Conservation (phyloP, 139 green algal genomes). For the Spirogloea muscicola region DNA sequence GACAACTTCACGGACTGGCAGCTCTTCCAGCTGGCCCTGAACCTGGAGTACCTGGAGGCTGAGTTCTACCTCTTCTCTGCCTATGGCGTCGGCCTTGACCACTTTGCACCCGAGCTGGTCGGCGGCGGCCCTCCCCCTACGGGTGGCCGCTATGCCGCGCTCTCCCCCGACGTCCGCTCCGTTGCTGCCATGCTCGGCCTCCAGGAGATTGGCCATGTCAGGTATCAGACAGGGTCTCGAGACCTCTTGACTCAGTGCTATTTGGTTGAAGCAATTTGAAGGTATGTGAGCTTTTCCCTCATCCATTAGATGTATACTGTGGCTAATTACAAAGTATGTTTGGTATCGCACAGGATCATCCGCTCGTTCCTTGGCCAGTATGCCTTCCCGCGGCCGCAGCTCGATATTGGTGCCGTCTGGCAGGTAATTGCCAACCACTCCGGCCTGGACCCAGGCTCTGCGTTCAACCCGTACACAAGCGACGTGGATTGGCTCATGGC, state of each 20-base stretch:
- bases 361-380: slow-evolving; percentile 2
- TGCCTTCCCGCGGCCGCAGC: not conserved
- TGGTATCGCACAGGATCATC: not conserved
- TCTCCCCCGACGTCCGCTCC: not conserved
- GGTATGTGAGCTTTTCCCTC: no score
- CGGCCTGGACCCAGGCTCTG: not conserved
- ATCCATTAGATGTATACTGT: no score
- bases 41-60: slow-evolving; percentile 13
- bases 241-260: not conserved
- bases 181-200: not conserved
- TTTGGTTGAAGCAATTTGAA: no score
- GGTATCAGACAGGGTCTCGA: no score
- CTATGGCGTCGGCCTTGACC: slow-evolving; percentile 3
- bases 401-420: not conserved
- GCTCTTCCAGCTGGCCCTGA: slow-evolving; percentile 12
- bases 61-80: slow-evolving; percentile 19
- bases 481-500: not conserved
- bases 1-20: no score
- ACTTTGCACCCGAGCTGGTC: not conserved
- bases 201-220: slow-evolving; percentile 12
- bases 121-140: slow-evolving; percentile 7
- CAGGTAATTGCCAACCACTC: not conserved
- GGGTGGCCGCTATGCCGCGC: not conserved
- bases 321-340: not conserved
- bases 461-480: slow-evolving; percentile 5